Evolutionary conservation across 208 protist genomes (phyloP).

Genomic region (Trypanosoma melophagium): DNA sequence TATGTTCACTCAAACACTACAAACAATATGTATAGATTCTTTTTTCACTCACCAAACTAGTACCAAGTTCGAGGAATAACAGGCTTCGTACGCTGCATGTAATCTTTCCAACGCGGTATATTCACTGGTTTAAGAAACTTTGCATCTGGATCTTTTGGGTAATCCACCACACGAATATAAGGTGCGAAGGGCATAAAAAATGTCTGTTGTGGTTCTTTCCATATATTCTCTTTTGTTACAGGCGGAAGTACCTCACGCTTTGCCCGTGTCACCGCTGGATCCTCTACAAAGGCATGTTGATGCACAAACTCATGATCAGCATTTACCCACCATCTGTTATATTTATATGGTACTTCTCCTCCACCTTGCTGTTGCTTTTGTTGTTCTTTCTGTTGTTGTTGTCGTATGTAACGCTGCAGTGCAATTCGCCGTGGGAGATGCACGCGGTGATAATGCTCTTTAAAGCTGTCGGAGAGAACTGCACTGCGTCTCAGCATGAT

Average conservation of each 20-base stretch:
- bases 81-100: slow-evolving; percentile 90
- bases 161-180: slow-evolving; percentile 85
- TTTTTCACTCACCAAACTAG: slow-evolving; percentile 22
- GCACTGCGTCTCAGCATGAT: slow-evolving; percentile 62
- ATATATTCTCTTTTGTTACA: slow-evolving; percentile 83
- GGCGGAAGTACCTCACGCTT: slow-evolving; percentile 61
- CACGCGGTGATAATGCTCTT: slow-evolving; percentile 90
- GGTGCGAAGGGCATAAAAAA: slow-evolving; percentile 90
- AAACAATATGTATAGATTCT: too few relatives aligned
- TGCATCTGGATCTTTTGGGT: slow-evolving; percentile 83
- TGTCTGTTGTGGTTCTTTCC: slow-evolving; percentile 80
- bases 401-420: slow-evolving; percentile 67
- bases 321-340: slow-evolving; percentile 90
- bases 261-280: slow-evolving; percentile 73
- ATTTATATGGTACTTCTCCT: slow-evolving; percentile 85
- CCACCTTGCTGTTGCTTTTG: slow-evolving; percentile 28
- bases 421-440: slow-evolving; percentile 78
- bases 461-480: slow-evolving; percentile 74
- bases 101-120: slow-evolving; percentile 90
- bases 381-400: slow-evolving; percentile 38
- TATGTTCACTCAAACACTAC: too few relatives aligned
- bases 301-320: slow-evolving; percentile 91
- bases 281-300: slow-evolving; percentile 85
- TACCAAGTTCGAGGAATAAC: slow-evolving; percentile 89
- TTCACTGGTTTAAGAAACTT: slow-evolving; percentile 88